Base-by-base conservation (phyloP, 2,329 filamentous ascomycete genomes). In the Fusarium nanum region DNA sequence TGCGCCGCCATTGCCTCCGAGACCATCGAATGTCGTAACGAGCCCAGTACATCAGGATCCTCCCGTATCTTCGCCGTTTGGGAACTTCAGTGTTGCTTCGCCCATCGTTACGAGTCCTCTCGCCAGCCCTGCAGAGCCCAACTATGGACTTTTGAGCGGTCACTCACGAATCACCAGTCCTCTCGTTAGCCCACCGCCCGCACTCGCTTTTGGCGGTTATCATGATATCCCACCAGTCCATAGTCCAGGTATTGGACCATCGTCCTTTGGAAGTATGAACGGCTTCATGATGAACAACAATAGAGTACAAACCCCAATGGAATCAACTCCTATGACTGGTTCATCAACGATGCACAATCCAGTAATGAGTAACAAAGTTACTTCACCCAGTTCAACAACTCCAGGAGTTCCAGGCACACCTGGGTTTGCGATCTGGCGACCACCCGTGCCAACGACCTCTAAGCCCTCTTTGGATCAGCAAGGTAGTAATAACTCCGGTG, bases 381-480 rank as follows among this genome's bases (percentile, higher is more conserved):
- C 67, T 22, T 67, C 74, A 22, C 61, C 69, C 12, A 53, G 50
- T 5, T 66, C 73, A 18, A 50, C 64, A 30, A 49, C 70, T 7
- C 67, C 68, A 25, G 70, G 65, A 9, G 67, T 75, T 7, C 73
- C 76, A n/a, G 78, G 78, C 32, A 81, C 79, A 6, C 78, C 79
- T 37, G 79, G 79, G 18, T 81, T 81, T 59, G 75, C 78, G 25
- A 80, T 81, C 41, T 81, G 79, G 79, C 77, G 79, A 46, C 76
- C 78, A 22, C 78, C 78, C n/a, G 73, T 74, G 23, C 68, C 75
- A n/a, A 76, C 68, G 57, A 72, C 53, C 48, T 67, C 70, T 42
- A 76, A 78, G 37, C 73, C 68, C 34, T 58, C 67, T 34, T 50
- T 68, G 16, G 60, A 66, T n/a, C 74, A 73, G 22, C 74, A 74